These are phyloP conservation scores for Penicillium aurantiogriseum DNA, from an alignment of 2,329 filamentous ascomycete species.

Conservation along the genomic window DNA sequence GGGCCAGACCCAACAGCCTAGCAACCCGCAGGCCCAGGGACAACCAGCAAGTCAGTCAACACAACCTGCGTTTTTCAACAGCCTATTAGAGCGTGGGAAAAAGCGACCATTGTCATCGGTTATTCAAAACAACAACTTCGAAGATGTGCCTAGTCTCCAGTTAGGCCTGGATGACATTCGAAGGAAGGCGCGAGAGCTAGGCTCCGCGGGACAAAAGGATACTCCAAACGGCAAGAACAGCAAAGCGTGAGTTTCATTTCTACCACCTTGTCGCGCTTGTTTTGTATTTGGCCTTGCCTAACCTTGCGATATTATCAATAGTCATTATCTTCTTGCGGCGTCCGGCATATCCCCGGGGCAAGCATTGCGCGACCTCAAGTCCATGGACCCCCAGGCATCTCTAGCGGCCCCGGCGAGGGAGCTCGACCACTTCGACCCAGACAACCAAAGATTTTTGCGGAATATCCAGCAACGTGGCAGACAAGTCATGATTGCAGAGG, in stretches of 20 bases:
- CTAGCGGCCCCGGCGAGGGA: constrained; percentile 33
- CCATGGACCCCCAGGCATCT: constrained; percentile 69
- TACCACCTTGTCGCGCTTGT: background rate
- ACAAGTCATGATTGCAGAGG: constrained; percentile 84
- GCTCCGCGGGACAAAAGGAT: constrained; percentile 60
- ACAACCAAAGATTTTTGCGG: constrained; percentile 70
- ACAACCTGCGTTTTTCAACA: constrained; percentile 63
- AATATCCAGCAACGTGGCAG: constrained; percentile 89
- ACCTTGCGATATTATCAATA: constrained; percentile 36
- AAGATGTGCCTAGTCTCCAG: constrained; percentile 84
- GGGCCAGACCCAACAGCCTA: constrained; percentile 29
- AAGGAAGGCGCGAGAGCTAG: constrained; percentile 71
- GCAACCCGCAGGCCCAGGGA: constrained; percentile 22
- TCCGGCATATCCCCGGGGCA: constrained; percentile 87
- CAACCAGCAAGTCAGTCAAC: constrained; percentile 34
- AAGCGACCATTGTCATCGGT: constrained; percentile 68
- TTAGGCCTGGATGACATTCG: constrained; percentile 86
- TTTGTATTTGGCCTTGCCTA: background rate
- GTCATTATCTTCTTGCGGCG: constrained; percentile 87
- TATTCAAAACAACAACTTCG: constrained; percentile 54
- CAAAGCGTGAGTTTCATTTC: constrained; percentile 52
- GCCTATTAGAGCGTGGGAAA: constrained; percentile 61
- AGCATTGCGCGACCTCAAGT: constrained; percentile 81
- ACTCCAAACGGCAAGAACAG: constrained; percentile 43
- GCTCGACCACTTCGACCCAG: constrained; percentile 51